Evolutionary conservation across 2,329 filamentous ascomycete species (phyloP).

Genomic region (Aschersonia sp.): DNA sequence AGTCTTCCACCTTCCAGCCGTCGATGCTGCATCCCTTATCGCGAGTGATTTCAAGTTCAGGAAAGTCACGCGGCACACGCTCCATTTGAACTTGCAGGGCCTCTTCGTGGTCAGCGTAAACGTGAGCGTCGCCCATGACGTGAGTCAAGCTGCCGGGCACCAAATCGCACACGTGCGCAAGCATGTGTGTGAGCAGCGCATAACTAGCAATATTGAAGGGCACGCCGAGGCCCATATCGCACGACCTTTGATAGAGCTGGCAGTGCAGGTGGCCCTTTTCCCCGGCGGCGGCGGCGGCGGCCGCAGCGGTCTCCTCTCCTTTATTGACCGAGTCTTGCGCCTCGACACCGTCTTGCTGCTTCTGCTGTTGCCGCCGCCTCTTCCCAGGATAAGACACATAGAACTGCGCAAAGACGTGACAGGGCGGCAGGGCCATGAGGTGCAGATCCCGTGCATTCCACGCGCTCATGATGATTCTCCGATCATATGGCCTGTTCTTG

Average conservation of each 20-base stretch:
- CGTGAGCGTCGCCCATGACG: conserved; percentile 96
- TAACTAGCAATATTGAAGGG: conserved; percentile 98
- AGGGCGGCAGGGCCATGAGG: conserved; percentile 85
- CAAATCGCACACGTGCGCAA: conserved; percentile 75
- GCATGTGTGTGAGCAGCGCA: conserved; percentile 85
- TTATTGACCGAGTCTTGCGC: neutral
- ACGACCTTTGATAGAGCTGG: conserved; percentile 82
- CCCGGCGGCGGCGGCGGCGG: conserved; percentile 10
- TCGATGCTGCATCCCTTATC: conserved; percentile 65
- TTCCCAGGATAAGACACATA: conserved; percentile 61
- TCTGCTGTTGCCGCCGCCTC: conserved; percentile 1
- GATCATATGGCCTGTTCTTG: conserved; percentile 69
- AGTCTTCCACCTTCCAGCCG: conserved; percentile 79
- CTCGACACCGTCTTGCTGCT: too few relatives aligned
- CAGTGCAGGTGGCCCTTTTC: conserved; percentile 64
- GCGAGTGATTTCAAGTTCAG: conserved; percentile 56
- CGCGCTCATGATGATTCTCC: conserved; percentile 77
- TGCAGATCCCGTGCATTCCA: conserved; percentile 85
- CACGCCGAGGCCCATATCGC: conserved; percentile 93
- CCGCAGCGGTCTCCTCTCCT: conserved; percentile 6
- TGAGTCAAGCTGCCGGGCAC: conserved; percentile 80
- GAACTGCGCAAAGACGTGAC: conserved; percentile 96
- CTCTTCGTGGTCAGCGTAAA: conserved; percentile 86
- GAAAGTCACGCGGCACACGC: conserved; percentile 70
- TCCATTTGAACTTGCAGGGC: conserved; percentile 69